Conservation (phyloP, 1,139 yeast genomes). For the Pichia sp. region DNA sequence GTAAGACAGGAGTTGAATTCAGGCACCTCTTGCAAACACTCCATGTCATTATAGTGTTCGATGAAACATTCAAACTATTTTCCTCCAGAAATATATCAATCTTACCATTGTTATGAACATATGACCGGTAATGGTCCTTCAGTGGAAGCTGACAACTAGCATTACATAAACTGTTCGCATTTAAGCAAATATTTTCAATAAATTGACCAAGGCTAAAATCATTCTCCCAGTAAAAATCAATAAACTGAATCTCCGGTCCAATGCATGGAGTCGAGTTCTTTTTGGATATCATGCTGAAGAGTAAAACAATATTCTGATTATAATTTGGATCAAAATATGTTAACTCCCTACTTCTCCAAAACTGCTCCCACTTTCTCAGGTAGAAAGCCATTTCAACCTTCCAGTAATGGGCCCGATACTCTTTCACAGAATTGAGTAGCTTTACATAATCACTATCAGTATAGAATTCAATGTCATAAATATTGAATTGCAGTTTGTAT, state of each 20-base stretch:
- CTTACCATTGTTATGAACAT: constrained; percentile 84
- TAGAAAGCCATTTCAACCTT: constrained; percentile 22
- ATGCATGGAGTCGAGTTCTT: constrained; percentile 87
- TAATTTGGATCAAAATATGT: constrained; percentile 54
- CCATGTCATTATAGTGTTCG: constrained; percentile 81
- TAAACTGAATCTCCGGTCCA: constrained; percentile 77
- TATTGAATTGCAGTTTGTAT: background rate
- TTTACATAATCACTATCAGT: constrained; percentile 23
- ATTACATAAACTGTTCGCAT: constrained; percentile 57
- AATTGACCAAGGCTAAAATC: constrained; percentile 88
- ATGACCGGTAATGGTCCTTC: constrained; percentile 73
- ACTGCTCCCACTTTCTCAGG: constrained; percentile 56
- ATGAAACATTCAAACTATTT: constrained; percentile 45
- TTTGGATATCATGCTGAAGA: constrained; percentile 76
- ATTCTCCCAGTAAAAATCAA: constrained; percentile 85
- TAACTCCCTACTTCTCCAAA: constrained; percentile 33
- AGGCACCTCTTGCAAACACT: constrained; percentile 80
- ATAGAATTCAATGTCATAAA: constrained; percentile 1
- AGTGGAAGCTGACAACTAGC: constrained; percentile 74
- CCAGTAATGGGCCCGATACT: constrained; percentile 26
- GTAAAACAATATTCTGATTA: constrained; percentile 70
- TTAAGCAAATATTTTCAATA: constrained; percentile 72
- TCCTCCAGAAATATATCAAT: constrained; percentile 70
- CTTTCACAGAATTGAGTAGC: constrained; percentile 32
- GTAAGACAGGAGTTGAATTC: constrained; percentile 65